A percentile compares a stretch with the other conserved stretches of the same genome.
phyloP scores from a whole-genome alignment of 2,329 filamentous ascomycete species.

The Fusarium napiforme region DNA sequence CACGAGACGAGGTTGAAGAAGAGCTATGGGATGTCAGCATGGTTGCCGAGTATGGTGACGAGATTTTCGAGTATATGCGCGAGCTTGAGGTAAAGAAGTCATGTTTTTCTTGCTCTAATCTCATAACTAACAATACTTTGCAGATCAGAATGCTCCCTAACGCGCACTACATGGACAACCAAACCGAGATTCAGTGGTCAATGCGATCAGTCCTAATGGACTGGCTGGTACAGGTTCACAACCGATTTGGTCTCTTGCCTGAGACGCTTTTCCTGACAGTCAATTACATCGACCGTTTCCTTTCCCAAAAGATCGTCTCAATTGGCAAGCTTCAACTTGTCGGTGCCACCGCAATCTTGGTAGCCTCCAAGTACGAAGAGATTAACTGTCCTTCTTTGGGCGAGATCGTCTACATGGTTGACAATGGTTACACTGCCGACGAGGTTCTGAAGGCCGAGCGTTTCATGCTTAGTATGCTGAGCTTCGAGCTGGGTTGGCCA shows the following conservation, averaged over 20 bases:
- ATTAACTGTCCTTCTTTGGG: slow-evolving; percentile 96
- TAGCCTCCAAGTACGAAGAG: slow-evolving; percentile 98
- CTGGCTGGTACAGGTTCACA: slow-evolving; percentile 96
- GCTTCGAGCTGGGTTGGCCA: slow-evolving; percentile 97
- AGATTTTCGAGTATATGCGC: slow-evolving; percentile 94
- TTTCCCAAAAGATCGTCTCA: slow-evolving; percentile 94
- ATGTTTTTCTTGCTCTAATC: background rate
- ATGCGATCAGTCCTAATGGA: slow-evolving; percentile 98
- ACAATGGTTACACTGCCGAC: slow-evolving; percentile 86
- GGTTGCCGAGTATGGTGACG: slow-evolving; percentile 96
- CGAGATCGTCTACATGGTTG: slow-evolving; percentile 99
- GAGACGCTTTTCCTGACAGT: slow-evolving; percentile 95
- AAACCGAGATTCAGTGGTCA: slow-evolving; percentile 98
- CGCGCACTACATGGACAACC: slow-evolving; percentile 94
- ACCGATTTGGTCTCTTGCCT: slow-evolving; percentile 87
- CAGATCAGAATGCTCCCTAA: slow-evolving; percentile 86
- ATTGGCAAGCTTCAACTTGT: slow-evolving; percentile 95
- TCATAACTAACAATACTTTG: slow-evolving; percentile 39
- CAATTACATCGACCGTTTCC: slow-evolving; percentile 97
- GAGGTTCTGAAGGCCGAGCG: slow-evolving; percentile 97
- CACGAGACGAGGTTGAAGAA: slow-evolving; percentile 82
- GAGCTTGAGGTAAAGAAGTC: slow-evolving; percentile 77
- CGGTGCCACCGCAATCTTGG: slow-evolving; percentile 92
- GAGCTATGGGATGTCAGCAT: slow-evolving; percentile 95
- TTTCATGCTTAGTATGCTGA: slow-evolving; percentile 97